These are phyloP conservation scores for Phylloporus arenicola DNA, from an alignment of 768 basidiomycete genomes.

Conservation along the genomic window DNA sequence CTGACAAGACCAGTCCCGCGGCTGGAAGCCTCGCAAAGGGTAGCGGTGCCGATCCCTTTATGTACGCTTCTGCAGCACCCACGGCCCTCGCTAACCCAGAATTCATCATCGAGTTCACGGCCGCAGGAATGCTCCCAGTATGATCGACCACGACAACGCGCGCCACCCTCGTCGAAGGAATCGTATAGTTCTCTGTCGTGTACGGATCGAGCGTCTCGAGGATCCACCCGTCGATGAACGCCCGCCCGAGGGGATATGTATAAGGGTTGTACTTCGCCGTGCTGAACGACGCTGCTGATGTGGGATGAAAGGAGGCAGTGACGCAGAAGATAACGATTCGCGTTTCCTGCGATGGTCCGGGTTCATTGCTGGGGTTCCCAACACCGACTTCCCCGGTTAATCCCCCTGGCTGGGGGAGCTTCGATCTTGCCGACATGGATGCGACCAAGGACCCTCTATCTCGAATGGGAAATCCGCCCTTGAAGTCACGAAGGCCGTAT, in stretches of 20 bases:
- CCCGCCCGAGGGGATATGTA: conserved; percentile 66
- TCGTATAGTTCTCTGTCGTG: conserved; percentile 86
- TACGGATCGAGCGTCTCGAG: conserved; percentile 96
- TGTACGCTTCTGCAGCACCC: conserved; percentile 64
- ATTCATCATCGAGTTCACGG: conserved; percentile 84
- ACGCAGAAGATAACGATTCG: conserved; percentile 76
- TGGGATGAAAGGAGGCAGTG: conserved; percentile 74
- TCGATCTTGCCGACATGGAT: conserved; percentile 62
- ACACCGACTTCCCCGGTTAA: conserved; percentile 40
- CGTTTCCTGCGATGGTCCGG: conserved; percentile 34
- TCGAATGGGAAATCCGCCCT: conserved; percentile 88
- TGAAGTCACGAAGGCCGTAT: conserved; percentile 64
- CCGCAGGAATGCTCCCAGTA: conserved; percentile 76
- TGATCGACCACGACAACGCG: conserved; percentile 82
- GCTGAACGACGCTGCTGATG: conserved; percentile 52
- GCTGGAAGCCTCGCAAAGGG: conserved; percentile 69
- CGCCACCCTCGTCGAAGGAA: conserved; percentile 88
- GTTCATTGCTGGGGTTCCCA: conserved; percentile 15
- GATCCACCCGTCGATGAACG: conserved; percentile 92
- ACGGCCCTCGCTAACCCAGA: conserved; percentile 68
- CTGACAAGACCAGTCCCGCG: conserved; percentile 52
- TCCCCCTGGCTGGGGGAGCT: conserved; percentile 30
- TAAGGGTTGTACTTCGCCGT: conserved; percentile 71
- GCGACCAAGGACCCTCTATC: conserved; percentile 84
- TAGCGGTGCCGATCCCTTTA: conserved; percentile 59